phyloP scores from a whole-genome alignment of 495 filamentous ascomycete species.

The Trichoderma parareesei region DNA sequence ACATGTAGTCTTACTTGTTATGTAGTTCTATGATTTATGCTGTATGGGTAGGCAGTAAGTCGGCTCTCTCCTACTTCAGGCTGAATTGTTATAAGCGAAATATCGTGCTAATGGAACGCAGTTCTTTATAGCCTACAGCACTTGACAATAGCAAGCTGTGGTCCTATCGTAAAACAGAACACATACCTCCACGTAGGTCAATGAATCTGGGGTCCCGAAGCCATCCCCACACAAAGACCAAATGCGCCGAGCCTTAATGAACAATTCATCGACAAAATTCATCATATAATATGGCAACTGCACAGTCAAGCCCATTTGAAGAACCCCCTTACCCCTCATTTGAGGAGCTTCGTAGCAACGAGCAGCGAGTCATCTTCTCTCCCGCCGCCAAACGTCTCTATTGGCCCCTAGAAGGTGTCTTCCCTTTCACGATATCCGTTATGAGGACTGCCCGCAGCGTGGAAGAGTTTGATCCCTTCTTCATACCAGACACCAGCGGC shows the following conservation, averaged over 20 bases:
- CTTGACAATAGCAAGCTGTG: neutral
- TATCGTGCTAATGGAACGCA: neutral
- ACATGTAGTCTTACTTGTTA: too few relatives aligned
- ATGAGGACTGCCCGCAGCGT: constrained; percentile 15
- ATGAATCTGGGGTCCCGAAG: neutral
- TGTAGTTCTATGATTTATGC: neutral
- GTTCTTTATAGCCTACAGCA: neutral
- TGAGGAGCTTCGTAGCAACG: constrained; percentile 15
- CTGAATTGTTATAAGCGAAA: neutral
- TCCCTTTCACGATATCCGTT: constrained; percentile 20
- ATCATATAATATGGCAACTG: constrained; percentile 14
- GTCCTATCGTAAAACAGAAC: neutral
- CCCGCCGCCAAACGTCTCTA: constrained; percentile 18
- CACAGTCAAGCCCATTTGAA: constrained; percentile 13
- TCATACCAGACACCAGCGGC: constrained; percentile 8
- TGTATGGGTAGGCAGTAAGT: neutral
- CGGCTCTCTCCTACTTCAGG: neutral
- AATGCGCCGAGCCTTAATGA: neutral
- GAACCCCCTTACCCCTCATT: constrained; percentile 13
- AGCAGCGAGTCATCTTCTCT: constrained; percentile 13
- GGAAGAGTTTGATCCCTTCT: constrained; percentile 18
- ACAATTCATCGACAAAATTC: neutral
- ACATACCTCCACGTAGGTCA: neutral
- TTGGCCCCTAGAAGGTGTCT: constrained; percentile 18
- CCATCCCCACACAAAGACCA: neutral